phyloP scores from a whole-genome alignment of 768 basidiomycete genomes.

The Boletus reticulatus region DNA sequence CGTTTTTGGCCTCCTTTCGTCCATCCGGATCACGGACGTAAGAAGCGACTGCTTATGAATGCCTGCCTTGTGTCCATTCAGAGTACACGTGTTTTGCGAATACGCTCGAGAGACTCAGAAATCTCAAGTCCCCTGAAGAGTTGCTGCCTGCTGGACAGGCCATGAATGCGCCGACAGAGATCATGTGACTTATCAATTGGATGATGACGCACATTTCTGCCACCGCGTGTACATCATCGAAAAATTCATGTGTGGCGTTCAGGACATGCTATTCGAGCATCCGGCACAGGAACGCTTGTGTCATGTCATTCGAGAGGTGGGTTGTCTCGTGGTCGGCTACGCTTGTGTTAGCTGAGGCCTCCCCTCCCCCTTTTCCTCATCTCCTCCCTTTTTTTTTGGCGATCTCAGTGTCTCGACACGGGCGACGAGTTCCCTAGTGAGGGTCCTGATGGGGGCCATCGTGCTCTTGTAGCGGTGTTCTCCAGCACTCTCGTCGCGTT shows the following conservation, averaged over 20 bases:
- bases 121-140: slow-evolving; percentile 45
- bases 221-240: slow-evolving; percentile 37
- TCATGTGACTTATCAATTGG: slow-evolving; percentile 77
- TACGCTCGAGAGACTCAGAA: slow-evolving; percentile 52
- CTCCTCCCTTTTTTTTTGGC: neutral
- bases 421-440: slow-evolving; percentile 57
- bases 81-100: slow-evolving; percentile 79
- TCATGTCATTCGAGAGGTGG: slow-evolving; percentile 59
- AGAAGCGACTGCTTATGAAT: slow-evolving; percentile 3
- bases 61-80: slow-evolving; percentile 30
- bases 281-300: slow-evolving; percentile 46
- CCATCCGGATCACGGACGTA: neutral
- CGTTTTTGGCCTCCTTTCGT: neutral
- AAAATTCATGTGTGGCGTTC: neutral
- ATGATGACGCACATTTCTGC: slow-evolving; percentile 56
- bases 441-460: slow-evolving; percentile 30
- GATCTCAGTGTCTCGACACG: slow-evolving; percentile 64
- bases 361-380: no score
- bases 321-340: slow-evolving; percentile 7
- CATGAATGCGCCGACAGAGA: slow-evolving; percentile 65
- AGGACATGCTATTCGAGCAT: slow-evolving; percentile 53
- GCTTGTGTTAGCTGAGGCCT: neutral
- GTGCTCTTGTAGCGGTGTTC: slow-evolving; percentile 40
- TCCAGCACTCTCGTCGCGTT: slow-evolving; percentile 49
- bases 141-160: slow-evolving; percentile 44